These are phyloP conservation scores for Sordaria brevicollis DNA, from an alignment of 495 filamentous ascomycete genomes.

Conservation along the genomic window DNA sequence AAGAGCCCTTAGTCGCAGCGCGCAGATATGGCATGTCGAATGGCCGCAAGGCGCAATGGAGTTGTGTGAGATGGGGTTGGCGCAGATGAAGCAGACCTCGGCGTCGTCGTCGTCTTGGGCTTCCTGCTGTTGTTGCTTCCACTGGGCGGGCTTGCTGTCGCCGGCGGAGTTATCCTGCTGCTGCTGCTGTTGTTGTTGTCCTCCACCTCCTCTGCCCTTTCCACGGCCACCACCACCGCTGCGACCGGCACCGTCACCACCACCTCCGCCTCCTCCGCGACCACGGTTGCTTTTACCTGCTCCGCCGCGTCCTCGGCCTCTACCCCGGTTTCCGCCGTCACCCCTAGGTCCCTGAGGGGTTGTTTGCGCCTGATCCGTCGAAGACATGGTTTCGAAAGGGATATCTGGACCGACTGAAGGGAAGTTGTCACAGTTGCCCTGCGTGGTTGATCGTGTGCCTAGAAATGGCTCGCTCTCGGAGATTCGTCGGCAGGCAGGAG, in stretches of 20 bases:
- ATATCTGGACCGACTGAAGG: background rate
- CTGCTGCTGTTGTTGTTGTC: background rate
- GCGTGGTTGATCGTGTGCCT: background rate
- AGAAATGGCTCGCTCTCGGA: background rate
- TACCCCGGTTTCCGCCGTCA: slow-evolving; percentile 26
- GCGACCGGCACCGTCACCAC: slow-evolving; percentile 6
- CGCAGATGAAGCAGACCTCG: slow-evolving; percentile 95
- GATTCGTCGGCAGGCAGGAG: background rate
- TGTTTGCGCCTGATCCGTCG: slow-evolving; percentile 7
- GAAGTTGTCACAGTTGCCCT: background rate
- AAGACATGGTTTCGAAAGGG: slow-evolving; percentile 7
- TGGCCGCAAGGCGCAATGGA: slow-evolving; percentile 91
- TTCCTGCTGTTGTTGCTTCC: slow-evolving; percentile 7
- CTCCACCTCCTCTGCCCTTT: slow-evolving; percentile 7
- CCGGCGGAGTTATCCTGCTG: background rate
- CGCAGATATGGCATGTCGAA: slow-evolving; percentile 89
- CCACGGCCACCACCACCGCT: slow-evolving; percentile 9
- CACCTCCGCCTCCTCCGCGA: background rate
- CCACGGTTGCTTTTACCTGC: slow-evolving; percentile 8
- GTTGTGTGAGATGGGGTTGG: slow-evolving; percentile 72
- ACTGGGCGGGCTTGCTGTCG: background rate
- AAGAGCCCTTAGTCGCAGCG: slow-evolving; percentile 74
- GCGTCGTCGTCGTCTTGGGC: slow-evolving; percentile 45
- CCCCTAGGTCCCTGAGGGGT: slow-evolving; percentile 16
- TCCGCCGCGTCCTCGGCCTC: slow-evolving; percentile 26